Base-by-base conservation (phyloP, 352 stramenopile genomes). In the Globisporangium mamillatum region DNA sequence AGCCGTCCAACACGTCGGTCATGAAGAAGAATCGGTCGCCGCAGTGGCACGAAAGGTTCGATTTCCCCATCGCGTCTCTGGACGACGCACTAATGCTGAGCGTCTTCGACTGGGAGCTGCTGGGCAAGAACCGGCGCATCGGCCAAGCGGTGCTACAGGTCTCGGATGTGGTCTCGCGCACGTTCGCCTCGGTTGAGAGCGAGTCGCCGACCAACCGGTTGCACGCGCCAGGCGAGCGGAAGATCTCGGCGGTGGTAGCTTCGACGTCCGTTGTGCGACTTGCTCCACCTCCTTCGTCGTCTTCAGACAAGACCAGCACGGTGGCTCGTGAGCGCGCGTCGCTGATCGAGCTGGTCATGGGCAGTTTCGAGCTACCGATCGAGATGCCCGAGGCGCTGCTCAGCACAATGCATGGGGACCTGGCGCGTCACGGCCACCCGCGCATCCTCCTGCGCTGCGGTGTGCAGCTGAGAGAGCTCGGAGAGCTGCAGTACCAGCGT, bases 1-100 rank as follows among this genome's bases (percentile, higher is more conserved):
- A 68, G 59, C 50, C 69, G 9, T 67, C 63, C 22, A 92, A 89
- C 69, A 91, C 82, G 58, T 81, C 76, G 7, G 80, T 86, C 52
- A 78, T 79, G 55, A 88, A 83, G 68, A 90, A 86, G 64, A 85
- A 80, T 59, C 80, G 81, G 8, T 83, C 80, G 10, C 82, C 82
- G 41, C 44, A 84, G 63, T 92, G 82, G 81, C 81, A 75, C 48
- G 82, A 91, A 65, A 75, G 64, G 34, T 90, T 92, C 27, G 75
- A 89, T 52, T 78, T 92, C 24, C 63, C 73, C 20, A 48, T 94
- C 48, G 29, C 59, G 50, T 74, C 79, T 38, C 72, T 94, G 18
- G 75, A 85, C 22, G 82, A 88, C 56, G 57, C 59, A 3, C 64
- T 94, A 32, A 62, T 72, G n/a, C 54, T 91, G 12, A 65, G 72